These are phyloP conservation scores for Suillus brevipes DNA, from an alignment of 768 basidiomycete species.

Conservation along the genomic window DNA sequence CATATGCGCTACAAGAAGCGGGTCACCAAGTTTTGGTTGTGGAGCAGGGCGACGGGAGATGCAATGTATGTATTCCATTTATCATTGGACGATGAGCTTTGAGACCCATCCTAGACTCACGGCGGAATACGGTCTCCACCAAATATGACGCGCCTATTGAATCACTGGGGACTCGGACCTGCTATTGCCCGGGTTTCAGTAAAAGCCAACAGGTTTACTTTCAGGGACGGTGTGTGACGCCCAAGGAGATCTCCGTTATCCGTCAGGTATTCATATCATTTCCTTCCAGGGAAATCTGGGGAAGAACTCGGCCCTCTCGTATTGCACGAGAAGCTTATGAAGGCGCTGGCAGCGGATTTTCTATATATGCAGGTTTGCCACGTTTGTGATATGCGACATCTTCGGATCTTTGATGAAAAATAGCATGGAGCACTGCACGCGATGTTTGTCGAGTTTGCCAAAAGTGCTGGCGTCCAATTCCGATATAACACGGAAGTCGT, in stretches of 20 bases:
- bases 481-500: conserved; percentile 42
- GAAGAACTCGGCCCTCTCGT: conserved; percentile 44
- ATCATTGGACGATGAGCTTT: not conserved
- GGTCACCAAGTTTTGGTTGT: conserved; percentile 60
- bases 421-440: conserved; percentile 55
- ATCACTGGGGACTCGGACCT: conserved; percentile 53
- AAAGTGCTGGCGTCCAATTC: conserved; percentile 47
- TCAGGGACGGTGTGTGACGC: conserved; percentile 17
- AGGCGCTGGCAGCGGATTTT: conserved; percentile 47
- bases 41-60: conserved; percentile 44
- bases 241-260: not conserved
- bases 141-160: conserved; percentile 54
- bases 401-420: not conserved
- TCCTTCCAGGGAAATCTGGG: conserved; percentile 39
- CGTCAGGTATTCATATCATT: conserved; percentile 18
- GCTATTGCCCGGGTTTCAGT: conserved; percentile 35
- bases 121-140: conserved; percentile 50
- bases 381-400: not conserved
- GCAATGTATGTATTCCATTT: conserved; percentile 28
- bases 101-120: conserved; percentile 22
- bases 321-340: conserved; percentile 45
- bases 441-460: conserved; percentile 48
- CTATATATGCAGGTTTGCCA: conserved; percentile 45
- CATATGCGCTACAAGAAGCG: conserved; percentile 49
- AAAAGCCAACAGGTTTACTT: conserved; percentile 16